Evolutionary conservation across 139 green algal genomes (phyloP).

Genomic region (Parachlorella kessleri): DNA sequence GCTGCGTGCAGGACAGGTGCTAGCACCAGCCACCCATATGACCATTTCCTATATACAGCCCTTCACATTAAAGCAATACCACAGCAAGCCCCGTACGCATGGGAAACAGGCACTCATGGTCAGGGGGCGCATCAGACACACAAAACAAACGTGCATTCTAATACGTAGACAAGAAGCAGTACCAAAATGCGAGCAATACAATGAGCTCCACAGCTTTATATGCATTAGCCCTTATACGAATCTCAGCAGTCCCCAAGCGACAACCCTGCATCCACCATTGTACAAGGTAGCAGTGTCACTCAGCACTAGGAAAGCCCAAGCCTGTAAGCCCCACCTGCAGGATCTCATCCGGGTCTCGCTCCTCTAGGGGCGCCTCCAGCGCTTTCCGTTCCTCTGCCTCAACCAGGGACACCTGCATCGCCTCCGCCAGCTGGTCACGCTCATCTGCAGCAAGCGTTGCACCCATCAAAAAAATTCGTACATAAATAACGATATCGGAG

Average conservation of each 20-base stretch:
- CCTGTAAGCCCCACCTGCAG: neutral
- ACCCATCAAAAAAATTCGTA: neutral
- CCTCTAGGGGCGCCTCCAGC: neutral
- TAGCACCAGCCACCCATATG: neutral
- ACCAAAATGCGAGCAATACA: too few species aligned
- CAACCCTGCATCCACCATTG: too few species aligned
- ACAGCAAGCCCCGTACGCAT: too few species aligned
- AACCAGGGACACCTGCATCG: conserved; percentile 12
- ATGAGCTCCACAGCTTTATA: too few species aligned
- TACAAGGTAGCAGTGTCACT: too few species aligned
- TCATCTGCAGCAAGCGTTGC: conserved; percentile 2
- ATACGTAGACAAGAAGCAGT: too few species aligned
- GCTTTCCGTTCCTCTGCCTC: conserved; percentile 13
- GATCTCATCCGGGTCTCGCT: neutral
- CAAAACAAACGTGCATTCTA: too few species aligned
- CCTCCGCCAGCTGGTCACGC: conserved; percentile 7
- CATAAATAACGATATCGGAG: neutral
- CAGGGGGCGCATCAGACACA: too few species aligned
- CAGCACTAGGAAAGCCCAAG: neutral
- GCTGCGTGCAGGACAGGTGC: neutral
- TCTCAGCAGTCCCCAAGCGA: too few species aligned
- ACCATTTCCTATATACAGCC: neutral
- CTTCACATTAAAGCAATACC: neutral
- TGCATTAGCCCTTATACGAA: too few species aligned
- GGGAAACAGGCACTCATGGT: too few species aligned